Evolutionary conservation across 179 eudicot genomes (phyloP), one percentile per base, ranked within the genome.

Genomic region (Pouteria campechiana): DNA sequence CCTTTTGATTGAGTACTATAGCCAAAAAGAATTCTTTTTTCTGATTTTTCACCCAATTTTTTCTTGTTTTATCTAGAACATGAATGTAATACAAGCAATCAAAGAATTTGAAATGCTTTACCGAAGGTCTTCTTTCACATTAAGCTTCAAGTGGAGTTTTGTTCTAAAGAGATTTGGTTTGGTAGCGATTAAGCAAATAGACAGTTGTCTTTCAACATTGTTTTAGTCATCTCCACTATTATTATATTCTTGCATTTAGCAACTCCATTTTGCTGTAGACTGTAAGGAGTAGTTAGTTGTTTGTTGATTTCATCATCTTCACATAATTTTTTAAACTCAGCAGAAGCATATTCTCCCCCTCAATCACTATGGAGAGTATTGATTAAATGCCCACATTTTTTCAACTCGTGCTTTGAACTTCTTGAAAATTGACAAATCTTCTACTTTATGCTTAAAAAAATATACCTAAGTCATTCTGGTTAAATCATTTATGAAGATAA

Each of bases 391-490:
- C 30, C 37, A 25, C 25, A 24, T 12, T 53, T 52, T 53, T 33
- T 42, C 31, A 6, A 32, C 48, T 16, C 20, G 7, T 3, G 2
- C 15, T 16, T 53, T 41, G 23, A 32, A 46, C 32, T 56, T 56
- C 3, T 46, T 11, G 46, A 46, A 46, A 22, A 33, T 21, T n/a
- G 14, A 14, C 15, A 56, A 56, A 2, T 37, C 39, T 21, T 56
- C 17, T 3, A 17, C 29, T 22, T 21, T 36, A 20, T 55, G 46
- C 3, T 18, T 19, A 35, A 57, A n/a, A 22, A 57, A 48, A 12
- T 48, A 48, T 2, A 40, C 54, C 47, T 47, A 47, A 6, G 49
- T 39, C 29, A 57, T 57, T 11, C 47, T 11, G 5, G 46, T 12
- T 14, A 12, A 41, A 25, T 48, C 49, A 41, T 57, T 43, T 6